A percentile compares a stretch with the other conserved stretches of the same genome.
phyloP scores from a whole-genome alignment of 805 yeast genomes.

The Millerozyma miso region DNA sequence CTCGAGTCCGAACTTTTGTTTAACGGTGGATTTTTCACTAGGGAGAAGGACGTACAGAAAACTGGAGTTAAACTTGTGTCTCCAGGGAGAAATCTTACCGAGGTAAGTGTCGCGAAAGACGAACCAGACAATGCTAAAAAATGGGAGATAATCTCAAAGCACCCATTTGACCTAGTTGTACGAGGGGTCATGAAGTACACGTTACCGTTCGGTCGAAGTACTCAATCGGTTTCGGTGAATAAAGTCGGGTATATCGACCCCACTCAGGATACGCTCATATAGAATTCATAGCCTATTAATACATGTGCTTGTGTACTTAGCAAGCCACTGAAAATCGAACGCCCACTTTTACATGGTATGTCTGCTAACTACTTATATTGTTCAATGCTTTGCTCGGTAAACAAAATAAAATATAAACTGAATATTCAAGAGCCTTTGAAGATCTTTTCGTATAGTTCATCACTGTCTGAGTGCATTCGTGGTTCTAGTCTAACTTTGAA shows the following conservation, averaged over 20 bases:
- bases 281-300: not conserved
- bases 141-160: slow-evolving; percentile 71
- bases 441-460: slow-evolving; percentile 15
- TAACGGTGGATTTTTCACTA: slow-evolving; percentile 70
- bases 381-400: slow-evolving; percentile 3
- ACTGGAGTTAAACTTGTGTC: slow-evolving; percentile 68
- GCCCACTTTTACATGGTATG: too few relatives aligned
- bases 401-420: not conserved
- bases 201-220: slow-evolving; percentile 54
- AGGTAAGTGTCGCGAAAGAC: slow-evolving; percentile 8
- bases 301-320: not conserved
- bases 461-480: slow-evolving; percentile 15
- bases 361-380: too few relatives aligned
- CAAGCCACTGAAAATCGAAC: too few relatives aligned
- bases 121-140: slow-evolving; percentile 43
- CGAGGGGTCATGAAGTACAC: slow-evolving; percentile 78
- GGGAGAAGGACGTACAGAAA: slow-evolving; percentile 52
- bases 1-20: slow-evolving; percentile 74
- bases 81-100: slow-evolving; percentile 57
- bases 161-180: slow-evolving; percentile 82
- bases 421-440: slow-evolving; percentile 1
- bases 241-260: slow-evolving; percentile 59
- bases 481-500: slow-evolving; percentile 12
- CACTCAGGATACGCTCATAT: slow-evolving; percentile 3
- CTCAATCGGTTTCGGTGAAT: slow-evolving; percentile 58